phyloP scores from a whole-genome alignment of 1,284 basidiomycete species.

The Moesziomyces sp. region DNA sequence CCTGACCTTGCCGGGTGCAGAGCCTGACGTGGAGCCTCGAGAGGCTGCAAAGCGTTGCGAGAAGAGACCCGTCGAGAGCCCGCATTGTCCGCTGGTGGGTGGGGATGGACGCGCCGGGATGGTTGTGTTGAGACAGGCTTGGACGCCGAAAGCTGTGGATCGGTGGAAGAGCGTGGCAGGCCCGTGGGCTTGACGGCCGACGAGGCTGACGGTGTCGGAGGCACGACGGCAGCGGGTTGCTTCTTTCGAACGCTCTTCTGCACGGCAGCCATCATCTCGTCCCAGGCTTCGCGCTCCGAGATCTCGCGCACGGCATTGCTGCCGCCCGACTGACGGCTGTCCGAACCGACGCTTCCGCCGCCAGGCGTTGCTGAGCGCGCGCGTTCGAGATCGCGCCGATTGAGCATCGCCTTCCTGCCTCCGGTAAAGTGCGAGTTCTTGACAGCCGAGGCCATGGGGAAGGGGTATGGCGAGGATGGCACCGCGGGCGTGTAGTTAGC shows the following conservation, averaged over 20 bases:
- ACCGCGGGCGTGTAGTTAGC: slow-evolving; percentile 37
- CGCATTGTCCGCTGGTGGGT: not conserved
- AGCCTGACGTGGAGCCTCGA: slow-evolving; percentile 19
- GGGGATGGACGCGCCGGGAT: slow-evolving; percentile 4
- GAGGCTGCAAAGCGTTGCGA: slow-evolving; percentile 17
- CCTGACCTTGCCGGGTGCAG: slow-evolving; percentile 1
- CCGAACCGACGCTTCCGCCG: slow-evolving; percentile 58
- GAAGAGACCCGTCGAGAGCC: slow-evolving; percentile 5
- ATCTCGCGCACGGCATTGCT: slow-evolving; percentile 64
- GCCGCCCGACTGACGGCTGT: slow-evolving; percentile 64
- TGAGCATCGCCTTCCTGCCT: slow-evolving; percentile 27
- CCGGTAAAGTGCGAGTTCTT: slow-evolving; percentile 31
- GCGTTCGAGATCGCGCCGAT: slow-evolving; percentile 52
- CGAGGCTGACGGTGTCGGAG: slow-evolving; percentile 10
- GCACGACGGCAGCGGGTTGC: slow-evolving; percentile 18
- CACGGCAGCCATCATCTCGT: slow-evolving; percentile 63
- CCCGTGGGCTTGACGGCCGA: slow-evolving; percentile 11
- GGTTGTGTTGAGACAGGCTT: slow-evolving; percentile 26
- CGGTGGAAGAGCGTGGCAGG: slow-evolving; percentile 40
- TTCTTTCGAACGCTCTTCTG: slow-evolving; percentile 63
- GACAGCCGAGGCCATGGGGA: slow-evolving; percentile 51
- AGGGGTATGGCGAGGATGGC: slow-evolving; percentile 63
- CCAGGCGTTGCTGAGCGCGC: slow-evolving; percentile 48
- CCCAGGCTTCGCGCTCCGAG: slow-evolving; percentile 64
- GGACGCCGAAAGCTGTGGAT: slow-evolving; percentile 39